These are phyloP conservation scores for Dictyostelium brefeldianum DNA, from an alignment of 78 protist genomes.

Conservation along the genomic window DNA sequence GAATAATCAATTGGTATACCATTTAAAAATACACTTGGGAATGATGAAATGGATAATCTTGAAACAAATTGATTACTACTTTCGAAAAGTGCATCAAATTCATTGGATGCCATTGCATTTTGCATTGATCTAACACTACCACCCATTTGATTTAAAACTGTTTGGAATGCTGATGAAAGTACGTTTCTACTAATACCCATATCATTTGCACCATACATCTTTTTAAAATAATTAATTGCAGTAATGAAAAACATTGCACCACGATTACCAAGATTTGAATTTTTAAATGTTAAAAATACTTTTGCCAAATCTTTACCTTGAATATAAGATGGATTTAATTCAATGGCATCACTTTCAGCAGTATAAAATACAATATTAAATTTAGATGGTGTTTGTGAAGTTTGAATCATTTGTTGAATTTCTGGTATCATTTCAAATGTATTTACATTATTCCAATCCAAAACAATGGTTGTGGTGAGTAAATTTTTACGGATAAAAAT, in stretches of 20 bases:
- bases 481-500: conserved; percentile 40
- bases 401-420: not conserved
- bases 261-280: conserved; percentile 27
- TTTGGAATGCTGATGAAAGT: conserved; percentile 3
- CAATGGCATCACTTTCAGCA: not conserved
- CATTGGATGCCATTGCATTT: not conserved
- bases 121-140: not conserved
- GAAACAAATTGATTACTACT: conserved; percentile 5
- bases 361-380: conserved; percentile 27
- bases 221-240: conserved; percentile 41
- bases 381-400: conserved; percentile 14
- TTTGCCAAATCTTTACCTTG: conserved; percentile 7
- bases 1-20: conserved; percentile 37
- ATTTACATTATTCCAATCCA: conserved; percentile 25
- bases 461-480: not conserved
- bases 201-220: not conserved
- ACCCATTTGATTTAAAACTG: conserved; percentile 37
- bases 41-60: not conserved
- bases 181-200: not conserved
- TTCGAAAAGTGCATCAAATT: not conserved
- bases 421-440: not conserved
- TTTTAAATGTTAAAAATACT: not conserved
- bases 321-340: not conserved
- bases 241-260: conserved; percentile 44
- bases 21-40: conserved; percentile 51